Evolutionary conservation across 106 monocot genomes (phyloP).

Genomic region (Dendrobium catenatum): DNA sequence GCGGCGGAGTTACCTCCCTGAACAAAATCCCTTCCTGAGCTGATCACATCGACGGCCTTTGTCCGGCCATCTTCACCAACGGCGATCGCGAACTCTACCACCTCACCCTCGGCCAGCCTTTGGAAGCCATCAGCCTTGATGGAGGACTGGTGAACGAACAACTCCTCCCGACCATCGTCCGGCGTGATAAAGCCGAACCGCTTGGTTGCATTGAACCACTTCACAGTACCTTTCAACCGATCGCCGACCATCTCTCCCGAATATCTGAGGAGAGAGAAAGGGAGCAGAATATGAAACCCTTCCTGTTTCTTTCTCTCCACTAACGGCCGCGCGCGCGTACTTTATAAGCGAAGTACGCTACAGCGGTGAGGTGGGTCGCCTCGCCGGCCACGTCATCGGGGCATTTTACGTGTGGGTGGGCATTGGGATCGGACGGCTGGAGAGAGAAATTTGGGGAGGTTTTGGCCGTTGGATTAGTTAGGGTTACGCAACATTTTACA

Average conservation of each 20-base stretch:
- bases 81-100: conserved; percentile 30
- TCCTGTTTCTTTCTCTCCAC: no score
- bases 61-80: conserved; percentile 41
- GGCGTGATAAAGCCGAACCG: conserved; percentile 66
- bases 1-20: conserved; percentile 16
- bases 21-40: conserved; percentile 19
- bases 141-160: conserved; percentile 58
- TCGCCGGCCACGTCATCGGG: no score
- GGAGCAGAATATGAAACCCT: no score
- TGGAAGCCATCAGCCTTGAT: conserved; percentile 51
- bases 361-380: no score
- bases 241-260: not conserved
- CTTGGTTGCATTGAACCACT: conserved; percentile 61
- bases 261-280: no score
- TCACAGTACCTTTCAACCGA: conserved; percentile 47
- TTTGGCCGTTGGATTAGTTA: no score
- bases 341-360: no score
- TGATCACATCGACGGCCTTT: conserved; percentile 41
- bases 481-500: no score
- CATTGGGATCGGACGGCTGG: no score
- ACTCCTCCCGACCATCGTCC: conserved; percentile 49
- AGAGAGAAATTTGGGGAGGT: no score
- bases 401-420: no score
- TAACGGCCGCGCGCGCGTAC: no score
- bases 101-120: conserved; percentile 26